Conservation (phyloP, 2,329 filamentous ascomycete species). For the Aspergillus sp. region DNA sequence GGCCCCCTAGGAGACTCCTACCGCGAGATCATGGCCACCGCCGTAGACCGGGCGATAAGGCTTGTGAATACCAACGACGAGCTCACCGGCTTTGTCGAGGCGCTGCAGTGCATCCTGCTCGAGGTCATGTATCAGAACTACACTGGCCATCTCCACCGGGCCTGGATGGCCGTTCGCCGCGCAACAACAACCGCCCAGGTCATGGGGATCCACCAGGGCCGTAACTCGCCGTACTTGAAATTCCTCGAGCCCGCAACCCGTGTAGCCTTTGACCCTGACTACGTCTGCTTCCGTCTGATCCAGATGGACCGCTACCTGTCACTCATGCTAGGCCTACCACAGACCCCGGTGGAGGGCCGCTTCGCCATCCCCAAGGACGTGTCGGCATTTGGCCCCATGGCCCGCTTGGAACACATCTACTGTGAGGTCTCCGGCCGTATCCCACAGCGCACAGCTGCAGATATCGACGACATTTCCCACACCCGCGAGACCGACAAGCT, state of each 20-base stretch:
- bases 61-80: conserved; percentile 43
- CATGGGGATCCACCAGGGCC: conserved; percentile 38
- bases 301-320: conserved; percentile 42
- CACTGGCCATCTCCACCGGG: conserved; percentile 42
- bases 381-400: conserved; percentile 26
- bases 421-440: conserved; percentile 47
- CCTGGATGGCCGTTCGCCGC: conserved; percentile 41
- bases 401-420: conserved; percentile 50
- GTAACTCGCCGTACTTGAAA: conserved; percentile 8
- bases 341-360: conserved; percentile 20
- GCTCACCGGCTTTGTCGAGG: conserved; percentile 40
- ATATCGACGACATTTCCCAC: conserved; percentile 37
- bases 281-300: conserved; percentile 41
- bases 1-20: neutral
- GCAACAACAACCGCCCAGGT: conserved; percentile 43
- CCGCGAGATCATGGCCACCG: conserved; percentile 5
- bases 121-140: conserved; percentile 43
- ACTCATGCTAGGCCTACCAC: conserved; percentile 45
- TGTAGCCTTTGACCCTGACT: conserved; percentile 15
- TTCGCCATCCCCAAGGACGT: neutral
- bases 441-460: conserved; percentile 49
- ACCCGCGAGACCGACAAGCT: conserved; percentile 48
- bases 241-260: conserved; percentile 29
- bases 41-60: conserved; percentile 28
- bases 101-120: conserved; percentile 45